Conservation (phyloP, 495 filamentous ascomycete species). For the Aspergillus hancockii region DNA sequence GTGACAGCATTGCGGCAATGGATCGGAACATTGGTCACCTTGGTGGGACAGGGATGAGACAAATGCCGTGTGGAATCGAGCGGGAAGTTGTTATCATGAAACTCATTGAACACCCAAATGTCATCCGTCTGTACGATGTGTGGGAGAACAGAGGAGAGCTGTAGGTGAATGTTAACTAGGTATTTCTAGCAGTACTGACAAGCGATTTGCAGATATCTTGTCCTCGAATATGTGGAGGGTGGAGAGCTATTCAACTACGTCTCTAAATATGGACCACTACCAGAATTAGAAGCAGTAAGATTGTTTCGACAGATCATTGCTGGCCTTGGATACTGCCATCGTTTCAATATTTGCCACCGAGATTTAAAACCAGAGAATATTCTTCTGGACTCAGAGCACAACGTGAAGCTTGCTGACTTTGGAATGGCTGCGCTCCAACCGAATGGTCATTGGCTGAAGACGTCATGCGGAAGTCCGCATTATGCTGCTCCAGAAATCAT, state of each 20-base stretch:
- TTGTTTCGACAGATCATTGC: constrained; percentile 91
- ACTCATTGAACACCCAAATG: constrained; percentile 88
- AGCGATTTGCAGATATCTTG: constrained; percentile 69
- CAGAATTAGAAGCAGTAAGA: constrained; percentile 76
- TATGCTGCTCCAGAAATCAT: constrained; percentile 94
- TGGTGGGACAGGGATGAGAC: constrained; percentile 46
- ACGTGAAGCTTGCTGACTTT: constrained; percentile 94
- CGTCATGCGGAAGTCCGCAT: constrained; percentile 93
- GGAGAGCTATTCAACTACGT: constrained; percentile 90
- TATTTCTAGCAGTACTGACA: constrained; percentile 5
- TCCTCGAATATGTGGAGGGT: constrained; percentile 90
- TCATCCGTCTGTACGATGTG: constrained; percentile 88
- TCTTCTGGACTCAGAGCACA: constrained; percentile 66
- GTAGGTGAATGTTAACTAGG: constrained; percentile 52
- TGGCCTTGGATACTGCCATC: constrained; percentile 89
- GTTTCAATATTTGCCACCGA: constrained; percentile 91
- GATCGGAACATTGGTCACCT: constrained; percentile 54
- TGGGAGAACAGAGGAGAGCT: constrained; percentile 95
- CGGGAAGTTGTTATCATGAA: constrained; percentile 96
- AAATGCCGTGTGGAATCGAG: constrained; percentile 85
- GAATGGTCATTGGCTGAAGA: constrained; percentile 68
- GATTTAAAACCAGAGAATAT: constrained; percentile 99
- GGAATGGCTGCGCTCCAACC: constrained; percentile 96
- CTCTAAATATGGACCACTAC: constrained; percentile 61
- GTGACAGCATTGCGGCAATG: constrained; percentile 74